Evolutionary conservation across 495 filamentous ascomycete genomes (phyloP), one percentile per base, ranked within the genome.

Genomic region (Choiromyces venosus): DNA sequence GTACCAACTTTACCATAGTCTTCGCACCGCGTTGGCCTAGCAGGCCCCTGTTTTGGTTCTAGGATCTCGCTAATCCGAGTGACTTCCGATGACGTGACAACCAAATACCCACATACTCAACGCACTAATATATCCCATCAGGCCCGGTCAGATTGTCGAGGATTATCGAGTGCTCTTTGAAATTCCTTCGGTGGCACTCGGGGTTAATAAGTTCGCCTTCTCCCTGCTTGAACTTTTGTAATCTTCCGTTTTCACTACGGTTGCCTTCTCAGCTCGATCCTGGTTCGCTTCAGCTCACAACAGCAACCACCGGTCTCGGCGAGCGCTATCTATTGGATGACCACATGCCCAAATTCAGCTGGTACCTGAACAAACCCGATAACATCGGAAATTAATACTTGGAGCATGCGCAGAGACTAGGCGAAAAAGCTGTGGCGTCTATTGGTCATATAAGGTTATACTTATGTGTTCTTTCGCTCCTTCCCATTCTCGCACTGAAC

Each of bases 261-360:
- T 61, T 33, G 25, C 52, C 52, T 61, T 61, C 52, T 61, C 52
- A 61, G 52, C 52, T 61, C 10, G 52, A 61, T 33, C 52, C 52
- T 61, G 52, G 52, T 61, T 61, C 52, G 52, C 25, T 61, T 61
- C 52, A 61, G 52, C 52, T 61, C 2, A 4, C 52, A 61, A 33
- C 7, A 33, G 52, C 52, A 61, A 61, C 52, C 10, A 61, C 52
- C 52, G n/a, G 3, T 56, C 25, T 29, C 52, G 52, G 52, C 25
- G 12, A 18, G 25, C 52, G 4, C 25, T 29, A 61, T 29, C 52
- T 33, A 61, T 61, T 61, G 52, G 52, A 33, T 16, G 52, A 33
- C 25, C 52, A 5, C 52, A 61, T 61, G 52, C 52, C 52, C 52
- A 33, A 61, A 61, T 61, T 61, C 52, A 61, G 52, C 52, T 61